Conservation (phyloP, 1,284 basidiomycete species). For the Paramarasmius palmivorus region DNA sequence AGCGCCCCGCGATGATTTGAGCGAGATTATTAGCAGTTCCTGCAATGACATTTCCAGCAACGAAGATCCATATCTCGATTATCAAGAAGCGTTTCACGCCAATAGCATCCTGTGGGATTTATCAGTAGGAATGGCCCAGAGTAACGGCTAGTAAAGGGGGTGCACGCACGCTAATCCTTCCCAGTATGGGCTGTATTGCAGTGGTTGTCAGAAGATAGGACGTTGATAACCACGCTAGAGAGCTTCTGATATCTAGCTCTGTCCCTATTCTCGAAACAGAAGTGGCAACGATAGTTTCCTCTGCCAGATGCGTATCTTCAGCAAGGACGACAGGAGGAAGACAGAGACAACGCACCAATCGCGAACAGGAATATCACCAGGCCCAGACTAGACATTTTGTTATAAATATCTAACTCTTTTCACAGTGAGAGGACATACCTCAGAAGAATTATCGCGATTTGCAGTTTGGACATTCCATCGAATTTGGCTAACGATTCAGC, state of each 20-base stretch:
- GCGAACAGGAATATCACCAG: slow-evolving; percentile 31
- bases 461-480: slow-evolving; percentile 20
- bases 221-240: slow-evolving; percentile 33
- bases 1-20: slow-evolving; percentile 38
- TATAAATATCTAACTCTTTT: background rate
- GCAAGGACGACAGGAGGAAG: background rate
- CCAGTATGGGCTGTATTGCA: slow-evolving; percentile 30
- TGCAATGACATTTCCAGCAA: slow-evolving; percentile 41
- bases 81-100: slow-evolving; percentile 29
- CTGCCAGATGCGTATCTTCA: slow-evolving; percentile 17
- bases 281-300: slow-evolving; percentile 34
- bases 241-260: slow-evolving; percentile 28
- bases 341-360: slow-evolving; percentile 24
- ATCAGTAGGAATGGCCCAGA: background rate
- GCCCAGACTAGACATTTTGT: slow-evolving; percentile 23
- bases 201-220: slow-evolving; percentile 34
- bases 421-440: slow-evolving; percentile 12
- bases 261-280: slow-evolving; percentile 30
- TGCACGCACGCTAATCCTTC: slow-evolving; percentile 28
- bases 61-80: slow-evolving; percentile 35
- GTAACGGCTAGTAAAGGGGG: too few relatives aligned
- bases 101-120: slow-evolving; percentile 26
- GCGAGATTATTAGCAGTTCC: slow-evolving; percentile 37
- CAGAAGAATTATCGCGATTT: slow-evolving; percentile 19
- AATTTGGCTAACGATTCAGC: slow-evolving; percentile 18